These are phyloP conservation scores for Xylaria sp. DNA, from an alignment of 2,329 filamentous ascomycete genomes.

Conservation along the genomic window DNA sequence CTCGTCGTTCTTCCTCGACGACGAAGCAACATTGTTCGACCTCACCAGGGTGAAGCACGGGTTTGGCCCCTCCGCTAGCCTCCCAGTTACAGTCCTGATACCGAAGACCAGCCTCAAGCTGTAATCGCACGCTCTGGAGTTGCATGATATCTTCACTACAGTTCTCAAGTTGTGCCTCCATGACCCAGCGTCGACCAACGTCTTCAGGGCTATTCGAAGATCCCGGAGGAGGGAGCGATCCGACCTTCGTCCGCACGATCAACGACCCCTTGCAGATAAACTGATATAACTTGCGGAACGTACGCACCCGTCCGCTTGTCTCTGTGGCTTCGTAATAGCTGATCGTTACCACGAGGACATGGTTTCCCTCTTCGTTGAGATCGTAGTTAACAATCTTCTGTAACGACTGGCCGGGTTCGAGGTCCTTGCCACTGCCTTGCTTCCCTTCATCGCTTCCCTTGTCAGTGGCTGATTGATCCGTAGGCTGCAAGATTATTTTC, in stretches of 20 bases:
- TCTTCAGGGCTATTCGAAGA: constrained; percentile 17
- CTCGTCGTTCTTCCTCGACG: constrained; percentile 59
- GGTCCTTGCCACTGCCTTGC: constrained; percentile 35
- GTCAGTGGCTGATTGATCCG: constrained; percentile 46
- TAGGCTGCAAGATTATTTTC: constrained; percentile 68
- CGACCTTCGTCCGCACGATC: constrained; percentile 90
- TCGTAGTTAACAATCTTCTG: constrained; percentile 88
- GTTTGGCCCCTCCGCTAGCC: constrained; percentile 56
- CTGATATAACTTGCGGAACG: constrained; percentile 95
- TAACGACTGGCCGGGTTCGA: constrained; percentile 68
- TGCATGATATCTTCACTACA: constrained; percentile 85
- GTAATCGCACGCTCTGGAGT: constrained; percentile 73
- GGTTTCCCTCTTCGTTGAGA: constrained; percentile 92
- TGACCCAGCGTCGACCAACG: constrained; percentile 67
- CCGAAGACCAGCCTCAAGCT: constrained; percentile 62
- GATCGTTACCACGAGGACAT: constrained; percentile 92
- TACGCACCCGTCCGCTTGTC: constrained; percentile 76
- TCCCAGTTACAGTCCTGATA: constrained; percentile 70
- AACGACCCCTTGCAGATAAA: constrained; percentile 92
- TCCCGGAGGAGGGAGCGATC: constrained; percentile 63
- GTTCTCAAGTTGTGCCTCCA: constrained; percentile 97
- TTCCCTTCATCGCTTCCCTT: constrained; percentile 16
- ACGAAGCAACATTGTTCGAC: constrained; percentile 75
- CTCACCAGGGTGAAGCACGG: constrained; percentile 70
- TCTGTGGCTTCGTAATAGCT: constrained; percentile 91